phyloP scores from a whole-genome alignment of 1,139 yeast genomes.

The Candida tetrigidarum region DNA sequence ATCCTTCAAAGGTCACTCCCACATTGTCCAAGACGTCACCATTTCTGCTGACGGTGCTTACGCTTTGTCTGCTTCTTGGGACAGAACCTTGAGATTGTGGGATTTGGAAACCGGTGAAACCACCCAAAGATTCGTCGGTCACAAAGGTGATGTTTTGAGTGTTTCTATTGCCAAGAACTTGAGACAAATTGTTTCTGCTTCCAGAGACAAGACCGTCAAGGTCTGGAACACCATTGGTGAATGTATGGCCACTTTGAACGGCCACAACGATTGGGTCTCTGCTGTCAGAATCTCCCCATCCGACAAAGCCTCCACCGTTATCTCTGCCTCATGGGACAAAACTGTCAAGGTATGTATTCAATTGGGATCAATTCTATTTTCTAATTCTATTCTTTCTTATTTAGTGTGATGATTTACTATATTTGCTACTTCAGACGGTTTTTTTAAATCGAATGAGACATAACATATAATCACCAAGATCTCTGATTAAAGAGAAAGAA shows the following conservation, averaged over 20 bases:
- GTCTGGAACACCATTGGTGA: conserved; percentile 99
- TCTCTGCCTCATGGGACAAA: conserved; percentile 99
- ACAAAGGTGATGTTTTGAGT: conserved; percentile 96
- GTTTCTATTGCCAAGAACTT: conserved; percentile 97
- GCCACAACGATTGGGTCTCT: conserved; percentile 99
- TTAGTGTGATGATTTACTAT: conserved; percentile 64
- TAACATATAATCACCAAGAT: conserved; percentile 93
- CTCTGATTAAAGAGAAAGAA: conserved; percentile 73
- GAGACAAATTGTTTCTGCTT: conserved; percentile 98
- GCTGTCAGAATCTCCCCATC: conserved; percentile 96
- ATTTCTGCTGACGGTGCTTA: conserved; percentile 98
- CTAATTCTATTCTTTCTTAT: conserved; percentile 15
- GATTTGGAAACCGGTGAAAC: conserved; percentile 94
- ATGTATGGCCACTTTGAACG: conserved; percentile 92
- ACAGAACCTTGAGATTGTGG: conserved; percentile 99
- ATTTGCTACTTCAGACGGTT: conserved; percentile 99
- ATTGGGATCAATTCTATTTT: no score
- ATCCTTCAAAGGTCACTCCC: conserved; percentile 98
- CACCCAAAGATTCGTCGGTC: conserved; percentile 96
- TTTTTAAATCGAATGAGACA: conserved; percentile 88
- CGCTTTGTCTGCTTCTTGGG: conserved; percentile 99
- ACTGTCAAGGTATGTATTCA: conserved; percentile 90
- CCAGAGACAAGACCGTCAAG: conserved; percentile 99
- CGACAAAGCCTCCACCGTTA: conserved; percentile 71
- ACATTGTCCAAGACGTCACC: conserved; percentile 98